A percentile compares a stretch with the other conserved stretches of the same genome.
These are phyloP conservation scores for Paramecium sexaurelia DNA, from an alignment of 73 alveolate species.

Conservation along the genomic window DNA sequence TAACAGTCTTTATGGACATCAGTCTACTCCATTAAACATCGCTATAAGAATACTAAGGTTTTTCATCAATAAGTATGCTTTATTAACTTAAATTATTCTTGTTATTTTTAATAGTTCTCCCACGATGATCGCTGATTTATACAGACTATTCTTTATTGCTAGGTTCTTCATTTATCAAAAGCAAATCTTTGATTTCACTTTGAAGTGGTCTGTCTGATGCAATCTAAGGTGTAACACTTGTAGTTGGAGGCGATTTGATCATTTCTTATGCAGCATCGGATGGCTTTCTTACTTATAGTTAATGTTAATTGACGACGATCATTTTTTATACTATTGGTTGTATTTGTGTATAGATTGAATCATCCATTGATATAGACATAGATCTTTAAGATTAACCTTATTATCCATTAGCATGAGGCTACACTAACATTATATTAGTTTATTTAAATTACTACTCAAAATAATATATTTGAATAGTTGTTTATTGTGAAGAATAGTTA, in stretches of 20 bases:
- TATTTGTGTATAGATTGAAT: background rate
- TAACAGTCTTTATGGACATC: background rate
- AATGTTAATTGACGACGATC: slow-evolving; percentile 19
- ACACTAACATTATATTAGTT: background rate
- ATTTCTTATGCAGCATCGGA: background rate
- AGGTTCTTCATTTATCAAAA: slow-evolving; percentile 53
- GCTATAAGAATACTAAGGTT: slow-evolving; percentile 3
- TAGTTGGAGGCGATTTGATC: background rate
- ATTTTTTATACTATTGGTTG: slow-evolving; percentile 34
- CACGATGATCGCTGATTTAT: background rate
- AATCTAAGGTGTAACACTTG: slow-evolving; percentile 35
- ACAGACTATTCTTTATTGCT: background rate
- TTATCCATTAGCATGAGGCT: background rate
- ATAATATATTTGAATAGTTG: background rate
- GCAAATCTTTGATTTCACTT: background rate
- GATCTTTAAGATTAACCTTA: slow-evolving; percentile 37
- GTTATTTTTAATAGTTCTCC: background rate
- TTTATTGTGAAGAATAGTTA: background rate
- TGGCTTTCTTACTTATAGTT: slow-evolving; percentile 31
- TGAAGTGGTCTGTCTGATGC: slow-evolving; percentile 29
- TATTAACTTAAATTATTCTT: background rate
- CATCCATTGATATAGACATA: slow-evolving; percentile 46
- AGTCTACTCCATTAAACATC: slow-evolving; percentile 46
- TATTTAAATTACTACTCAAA: background rate
- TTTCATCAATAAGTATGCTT: background rate